Percentiles rank a stretch among this genome's conserved stretches.
Conservation (phyloP, 192 early-diverging fungal genomes). For the Coemansia sp. region DNA sequence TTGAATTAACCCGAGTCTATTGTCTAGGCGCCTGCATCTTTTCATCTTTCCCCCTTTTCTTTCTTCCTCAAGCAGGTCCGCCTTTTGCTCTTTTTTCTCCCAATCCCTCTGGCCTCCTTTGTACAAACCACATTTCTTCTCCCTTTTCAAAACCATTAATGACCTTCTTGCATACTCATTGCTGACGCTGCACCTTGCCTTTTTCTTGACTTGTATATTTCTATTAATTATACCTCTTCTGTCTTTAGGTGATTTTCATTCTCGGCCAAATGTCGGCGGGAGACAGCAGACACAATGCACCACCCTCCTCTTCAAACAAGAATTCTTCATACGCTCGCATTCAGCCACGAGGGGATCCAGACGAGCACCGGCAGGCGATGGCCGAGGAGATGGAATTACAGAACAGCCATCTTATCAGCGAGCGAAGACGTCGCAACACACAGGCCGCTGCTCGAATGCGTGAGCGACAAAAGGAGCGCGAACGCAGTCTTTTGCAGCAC, state of each 20-base stretch:
- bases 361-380: slow-evolving; percentile 49
- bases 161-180: too few relatives aligned
- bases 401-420: slow-evolving; percentile 19
- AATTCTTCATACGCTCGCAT: slow-evolving; percentile 29
- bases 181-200: background rate
- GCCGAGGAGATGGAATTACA: slow-evolving; percentile 41
- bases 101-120: background rate
- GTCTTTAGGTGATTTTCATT: background rate
- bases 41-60: background rate
- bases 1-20: too few relatives aligned
- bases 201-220: background rate
- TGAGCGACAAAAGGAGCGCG: slow-evolving; percentile 43
- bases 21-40: background rate
- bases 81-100: background rate
- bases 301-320: background rate
- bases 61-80: background rate
- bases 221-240: background rate
- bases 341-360: slow-evolving; percentile 44
- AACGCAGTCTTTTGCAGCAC: slow-evolving; percentile 26
- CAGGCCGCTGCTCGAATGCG: slow-evolving; percentile 50
- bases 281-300: slow-evolving; percentile 12
- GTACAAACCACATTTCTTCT: background rate
- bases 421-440: slow-evolving; percentile 38
- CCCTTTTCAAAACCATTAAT: too few relatives aligned
- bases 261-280: background rate